Evolutionary conservation across 1,284 basidiomycete species (phyloP).

Genomic region (Tilletia caries): DNA sequence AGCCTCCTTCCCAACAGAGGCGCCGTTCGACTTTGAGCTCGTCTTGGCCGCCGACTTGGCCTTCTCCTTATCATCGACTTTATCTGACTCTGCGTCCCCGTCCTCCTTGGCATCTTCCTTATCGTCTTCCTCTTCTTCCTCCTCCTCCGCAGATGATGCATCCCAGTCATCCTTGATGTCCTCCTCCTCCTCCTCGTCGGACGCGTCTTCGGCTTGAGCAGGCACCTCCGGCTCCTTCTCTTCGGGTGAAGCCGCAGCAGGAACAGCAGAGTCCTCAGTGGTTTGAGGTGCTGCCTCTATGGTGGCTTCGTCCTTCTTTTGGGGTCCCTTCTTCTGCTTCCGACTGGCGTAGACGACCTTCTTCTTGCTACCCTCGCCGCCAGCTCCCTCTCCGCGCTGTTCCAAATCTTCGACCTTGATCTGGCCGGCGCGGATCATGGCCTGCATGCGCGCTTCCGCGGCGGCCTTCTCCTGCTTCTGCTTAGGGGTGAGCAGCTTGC

Average conservation of each 20-base stretch:
- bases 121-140: conserved; percentile 36
- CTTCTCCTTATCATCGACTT: conserved; percentile 24
- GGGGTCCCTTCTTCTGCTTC: conserved; percentile 67
- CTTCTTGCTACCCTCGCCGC: conserved; percentile 56
- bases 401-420: conserved; percentile 82
- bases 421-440: conserved; percentile 76
- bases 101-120: conserved; percentile 67
- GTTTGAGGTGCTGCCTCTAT: conserved; percentile 10
- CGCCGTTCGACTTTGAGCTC: not conserved
- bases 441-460: conserved; percentile 86
- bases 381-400: conserved; percentile 56
- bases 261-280: conserved; percentile 12
- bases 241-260: conserved; percentile 17
- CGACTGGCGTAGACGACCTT: conserved; percentile 76
- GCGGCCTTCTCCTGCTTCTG: conserved; percentile 90
- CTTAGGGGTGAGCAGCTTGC: conserved; percentile 60
- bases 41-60: not conserved
- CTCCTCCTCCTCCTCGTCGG: conserved; percentile 34
- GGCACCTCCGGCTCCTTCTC: conserved; percentile 39
- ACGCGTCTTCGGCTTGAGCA: conserved; percentile 11
- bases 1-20: not conserved
- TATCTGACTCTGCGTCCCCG: conserved; percentile 78
- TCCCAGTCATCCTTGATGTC: conserved; percentile 56
- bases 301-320: conserved; percentile 17
- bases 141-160: conserved; percentile 52